Evolutionary conservation across 768 basidiomycete genomes (phyloP), one percentile per base, ranked within the genome.

Genomic region (Mycena vulgaris): DNA sequence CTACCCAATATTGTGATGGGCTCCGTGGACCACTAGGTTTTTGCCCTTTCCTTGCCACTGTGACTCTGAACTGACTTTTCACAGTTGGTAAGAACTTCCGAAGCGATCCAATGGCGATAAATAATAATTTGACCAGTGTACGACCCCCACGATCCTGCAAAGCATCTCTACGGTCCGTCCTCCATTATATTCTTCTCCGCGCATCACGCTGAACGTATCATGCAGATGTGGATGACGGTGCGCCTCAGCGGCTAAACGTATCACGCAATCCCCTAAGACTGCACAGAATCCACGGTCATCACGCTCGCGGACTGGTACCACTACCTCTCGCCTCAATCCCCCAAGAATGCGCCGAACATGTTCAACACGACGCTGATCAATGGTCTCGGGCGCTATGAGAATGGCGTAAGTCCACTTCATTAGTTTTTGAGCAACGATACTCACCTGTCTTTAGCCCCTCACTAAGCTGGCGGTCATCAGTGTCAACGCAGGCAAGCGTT

Each of bases 361-460:
- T 17, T 58, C 14, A 66, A 52, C 27, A 45, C 55, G 0, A 75
- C 75, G 7, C 59, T 78, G 27, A 76, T 88, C 69, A 88, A 88
- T 63, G 88, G 88, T 0, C 77, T 80, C 10, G 88, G 88, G 14
- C 85, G 87, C n/a, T 85, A 79, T 64, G 23, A 74, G 17, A 80
- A 78, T 27, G 83, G 82, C 3, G 68, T 67, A 9, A 77, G 80
- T 33, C n/a, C n/a, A 19, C 5, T 4, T 30, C n/a, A 31, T 4
- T 4, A 13, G n/a, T n/a, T n/a, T 52, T 19, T 9, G 5, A 31
- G 27, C n/a, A 10, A n/a, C 39, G 23, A 4, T n/a, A n/a, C n/a
- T n/a, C n/a, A n/a, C n/a, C n/a, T n/a, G n/a, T n/a, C n/a, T n/a
- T n/a, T 31, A 73, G 67, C 80, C 85, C 7, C 56, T 72, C 1